Conservation (phyloP, 495 filamentous ascomycete genomes). For the Poronia punctata region DNA sequence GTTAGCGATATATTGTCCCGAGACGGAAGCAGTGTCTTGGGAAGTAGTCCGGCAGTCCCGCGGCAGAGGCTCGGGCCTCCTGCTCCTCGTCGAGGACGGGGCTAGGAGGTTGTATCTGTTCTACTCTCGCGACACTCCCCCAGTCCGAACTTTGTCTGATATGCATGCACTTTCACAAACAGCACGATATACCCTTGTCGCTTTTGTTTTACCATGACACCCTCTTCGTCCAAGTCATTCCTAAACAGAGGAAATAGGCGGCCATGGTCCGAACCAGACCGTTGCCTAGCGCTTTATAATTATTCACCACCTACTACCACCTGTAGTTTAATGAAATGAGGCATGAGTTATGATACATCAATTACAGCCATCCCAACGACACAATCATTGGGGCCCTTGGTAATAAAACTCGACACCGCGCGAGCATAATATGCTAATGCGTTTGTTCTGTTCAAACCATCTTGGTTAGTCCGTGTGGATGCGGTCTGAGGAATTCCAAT, state of each 20-base stretch:
- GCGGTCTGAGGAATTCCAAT: no score
- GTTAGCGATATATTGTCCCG: slow-evolving; percentile 42
- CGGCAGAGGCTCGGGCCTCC: slow-evolving; percentile 14
- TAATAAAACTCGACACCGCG: no score
- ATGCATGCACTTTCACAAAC: neutral
- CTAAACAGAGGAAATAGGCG: slow-evolving; percentile 12
- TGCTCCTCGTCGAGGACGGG: slow-evolving; percentile 14
- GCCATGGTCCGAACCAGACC: neutral
- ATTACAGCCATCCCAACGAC: no score
- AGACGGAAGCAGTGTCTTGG: slow-evolving; percentile 41
- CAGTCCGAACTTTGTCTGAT: no score
- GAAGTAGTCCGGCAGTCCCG: slow-evolving; percentile 36
- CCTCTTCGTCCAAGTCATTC: slow-evolving; percentile 8
- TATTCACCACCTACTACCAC: slow-evolving; percentile 1
- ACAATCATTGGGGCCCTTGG: no score
- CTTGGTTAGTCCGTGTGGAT: no score
- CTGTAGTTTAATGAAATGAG: slow-evolving; percentile 7
- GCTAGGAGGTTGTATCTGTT: slow-evolving; percentile 1
- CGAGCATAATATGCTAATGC: no score
- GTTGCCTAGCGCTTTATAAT: slow-evolving; percentile 7
- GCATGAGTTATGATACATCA: slow-evolving; percentile 24
- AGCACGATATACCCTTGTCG: slow-evolving; percentile 12
- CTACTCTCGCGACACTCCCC: neutral
- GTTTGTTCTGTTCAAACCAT: no score
- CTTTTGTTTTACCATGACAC: slow-evolving; percentile 4